These are phyloP conservation scores for Elsinoe perseae DNA, from an alignment of 2,329 filamentous ascomycete genomes.

Conservation along the genomic window DNA sequence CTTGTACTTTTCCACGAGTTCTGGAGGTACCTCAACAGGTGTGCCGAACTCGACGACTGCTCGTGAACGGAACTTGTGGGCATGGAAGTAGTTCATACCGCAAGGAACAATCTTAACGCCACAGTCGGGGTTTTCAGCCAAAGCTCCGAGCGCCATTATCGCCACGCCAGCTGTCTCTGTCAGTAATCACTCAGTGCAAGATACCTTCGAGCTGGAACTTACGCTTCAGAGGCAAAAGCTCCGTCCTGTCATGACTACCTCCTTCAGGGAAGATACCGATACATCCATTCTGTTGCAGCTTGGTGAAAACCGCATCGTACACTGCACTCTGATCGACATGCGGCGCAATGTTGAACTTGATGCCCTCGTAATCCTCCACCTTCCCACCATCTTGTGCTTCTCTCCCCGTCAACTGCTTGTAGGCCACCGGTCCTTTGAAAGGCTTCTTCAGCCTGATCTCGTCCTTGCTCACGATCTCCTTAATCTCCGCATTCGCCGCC, in stretches of 20 bases:
- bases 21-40: constrained; percentile 73
- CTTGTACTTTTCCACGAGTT: constrained; percentile 79
- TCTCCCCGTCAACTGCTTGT: constrained; percentile 69
- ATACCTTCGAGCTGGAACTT: constrained; percentile 15
- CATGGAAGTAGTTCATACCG: constrained; percentile 99
- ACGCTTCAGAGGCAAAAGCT: constrained; percentile 80
- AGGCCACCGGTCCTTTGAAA: constrained; percentile 67
- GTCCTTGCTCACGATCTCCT: constrained; percentile 68
- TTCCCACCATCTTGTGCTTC: constrained; percentile 52
- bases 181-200: constrained; percentile 17
- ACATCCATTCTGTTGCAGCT: constrained; percentile 73
- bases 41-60: constrained; percentile 93
- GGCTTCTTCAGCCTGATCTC: constrained; percentile 81
- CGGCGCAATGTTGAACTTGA: constrained; percentile 78
- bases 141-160: constrained; percentile 89
- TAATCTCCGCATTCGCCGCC: constrained; percentile 74
- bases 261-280: constrained; percentile 97
- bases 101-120: constrained; percentile 91
- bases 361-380: constrained; percentile 63
- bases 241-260: constrained; percentile 88
- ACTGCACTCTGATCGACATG: constrained; percentile 92
- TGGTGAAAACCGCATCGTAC: constrained; percentile 84
- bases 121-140: constrained; percentile 77
- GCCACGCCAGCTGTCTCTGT: constrained; percentile 68
- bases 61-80: constrained; percentile 94